Evolutionary conservation across 2,329 filamentous ascomycete genomes (phyloP).

Genomic region (Esteya vermicola): DNA sequence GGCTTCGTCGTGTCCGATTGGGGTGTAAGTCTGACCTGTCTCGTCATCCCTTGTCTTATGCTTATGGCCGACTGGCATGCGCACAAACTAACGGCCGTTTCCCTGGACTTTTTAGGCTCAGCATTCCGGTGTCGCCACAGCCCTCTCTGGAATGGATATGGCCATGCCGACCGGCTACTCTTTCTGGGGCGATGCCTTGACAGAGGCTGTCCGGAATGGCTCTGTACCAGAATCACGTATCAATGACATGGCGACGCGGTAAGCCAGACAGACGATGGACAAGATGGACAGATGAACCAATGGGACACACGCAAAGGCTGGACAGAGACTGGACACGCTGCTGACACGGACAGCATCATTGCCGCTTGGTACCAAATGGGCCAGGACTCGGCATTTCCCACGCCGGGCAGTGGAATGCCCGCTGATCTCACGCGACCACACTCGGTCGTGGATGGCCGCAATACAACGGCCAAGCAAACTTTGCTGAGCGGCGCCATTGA

Average conservation of each 20-base stretch:
- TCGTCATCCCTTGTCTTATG: not conserved
- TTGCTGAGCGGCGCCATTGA: slow-evolving; percentile 44
- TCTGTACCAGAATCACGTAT: slow-evolving; percentile 39
- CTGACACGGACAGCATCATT: slow-evolving; percentile 22
- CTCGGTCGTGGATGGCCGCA: slow-evolving; percentile 36
- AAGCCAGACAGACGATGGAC: slow-evolving; percentile 5
- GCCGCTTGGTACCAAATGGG: slow-evolving; percentile 42
- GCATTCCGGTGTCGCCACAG: slow-evolving; percentile 45
- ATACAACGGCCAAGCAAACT: slow-evolving; percentile 25
- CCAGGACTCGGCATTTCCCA: slow-evolving; percentile 32
- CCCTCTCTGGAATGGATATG: slow-evolving; percentile 57
- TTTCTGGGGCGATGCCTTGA: slow-evolving; percentile 39
- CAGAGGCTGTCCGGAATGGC: slow-evolving; percentile 44
- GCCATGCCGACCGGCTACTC: slow-evolving; percentile 41
- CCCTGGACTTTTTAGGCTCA: slow-evolving; percentile 29
- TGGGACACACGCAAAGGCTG: no score
- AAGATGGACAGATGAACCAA: no score
- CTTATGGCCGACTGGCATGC: not conserved
- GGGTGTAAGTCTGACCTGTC: slow-evolving; percentile 14
- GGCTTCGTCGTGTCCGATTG: slow-evolving; percentile 58
- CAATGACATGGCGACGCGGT: slow-evolving; percentile 14
- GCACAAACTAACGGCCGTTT: no score
- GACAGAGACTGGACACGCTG: not conserved
- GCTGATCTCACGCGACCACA: slow-evolving; percentile 33
- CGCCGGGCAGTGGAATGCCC: slow-evolving; percentile 37